Percentiles rank a stretch among this genome's conserved stretches.
phyloP scores from a whole-genome alignment of 805 yeast genomes.

The Candida xyloterini region DNA sequence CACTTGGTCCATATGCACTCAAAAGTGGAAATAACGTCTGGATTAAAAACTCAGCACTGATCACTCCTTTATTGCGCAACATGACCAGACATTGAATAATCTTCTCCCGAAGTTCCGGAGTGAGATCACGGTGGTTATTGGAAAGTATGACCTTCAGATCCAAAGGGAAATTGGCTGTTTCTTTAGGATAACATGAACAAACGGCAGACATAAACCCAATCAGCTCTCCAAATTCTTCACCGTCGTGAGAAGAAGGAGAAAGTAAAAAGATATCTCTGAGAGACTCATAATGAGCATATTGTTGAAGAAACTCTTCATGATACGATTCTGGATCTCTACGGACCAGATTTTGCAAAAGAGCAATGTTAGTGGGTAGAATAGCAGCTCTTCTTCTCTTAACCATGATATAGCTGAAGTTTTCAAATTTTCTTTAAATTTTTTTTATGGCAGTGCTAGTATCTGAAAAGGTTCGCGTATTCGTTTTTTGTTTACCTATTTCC shows the following conservation, averaged over 20 bases:
- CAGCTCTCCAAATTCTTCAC: conserved; percentile 73
- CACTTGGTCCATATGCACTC: conserved; percentile 56
- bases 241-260: conserved; percentile 60
- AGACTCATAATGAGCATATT: conserved; percentile 89
- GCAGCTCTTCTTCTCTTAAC: conserved; percentile 90
- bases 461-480: not conserved
- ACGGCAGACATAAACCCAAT: conserved; percentile 92
- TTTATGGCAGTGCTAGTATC: conserved; percentile 5
- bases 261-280: conserved; percentile 80
- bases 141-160: conserved; percentile 69
- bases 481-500: conserved; percentile 5
- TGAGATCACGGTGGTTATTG: conserved; percentile 75
- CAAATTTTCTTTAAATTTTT: conserved; percentile 11
- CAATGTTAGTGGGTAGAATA: conserved; percentile 86
- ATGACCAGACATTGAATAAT: conserved; percentile 84
- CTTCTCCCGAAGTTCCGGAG: conserved; percentile 87
- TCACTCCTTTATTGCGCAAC: conserved; percentile 81
- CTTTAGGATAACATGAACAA: conserved; percentile 83
- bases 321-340: conserved; percentile 94
- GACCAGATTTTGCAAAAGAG: conserved; percentile 85
- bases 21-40: conserved; percentile 87
- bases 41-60: conserved; percentile 75
- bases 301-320: conserved; percentile 89
- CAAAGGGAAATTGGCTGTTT: conserved; percentile 78
- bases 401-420: conserved; percentile 43